These are phyloP conservation scores for Rhizopus arrhizus DNA, from an alignment of 371 early-diverging fungal species.

Conservation along the genomic window DNA sequence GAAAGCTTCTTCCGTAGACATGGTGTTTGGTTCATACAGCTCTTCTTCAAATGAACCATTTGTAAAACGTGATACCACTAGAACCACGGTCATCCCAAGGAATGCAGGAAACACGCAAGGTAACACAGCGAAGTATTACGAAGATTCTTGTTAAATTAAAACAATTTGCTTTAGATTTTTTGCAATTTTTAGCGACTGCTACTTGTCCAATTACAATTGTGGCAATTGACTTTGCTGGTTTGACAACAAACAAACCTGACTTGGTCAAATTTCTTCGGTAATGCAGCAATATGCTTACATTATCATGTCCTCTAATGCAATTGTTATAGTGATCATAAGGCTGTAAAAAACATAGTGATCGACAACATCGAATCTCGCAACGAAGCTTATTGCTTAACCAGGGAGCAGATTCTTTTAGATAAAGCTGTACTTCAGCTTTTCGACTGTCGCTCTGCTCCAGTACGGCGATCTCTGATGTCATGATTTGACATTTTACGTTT, in stretches of 20 bases:
- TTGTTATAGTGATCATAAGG: conserved; percentile 10
- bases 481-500: conserved; percentile 15
- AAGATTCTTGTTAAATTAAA: conserved; percentile 18
- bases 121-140: conserved; percentile 16
- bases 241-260: conserved; percentile 9
- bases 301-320: conserved; percentile 10
- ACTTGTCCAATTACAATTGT: conserved; percentile 15
- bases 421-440: conserved; percentile 7
- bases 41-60: conserved; percentile 15
- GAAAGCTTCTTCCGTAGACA: conserved; percentile 17
- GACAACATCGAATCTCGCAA: conserved; percentile 8
- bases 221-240: conserved; percentile 15
- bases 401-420: conserved; percentile 10
- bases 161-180: conserved; percentile 18
- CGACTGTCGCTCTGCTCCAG: conserved; percentile 13
- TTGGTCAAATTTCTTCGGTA: conserved; percentile 12
- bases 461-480: conserved; percentile 6
- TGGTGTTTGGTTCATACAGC: conserved; percentile 17
- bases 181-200: conserved; percentile 1
- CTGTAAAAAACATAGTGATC: conserved; percentile 12
- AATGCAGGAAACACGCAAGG: conserved; percentile 16
- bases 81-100: conserved; percentile 16
- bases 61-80: conserved; percentile 17
- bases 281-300: conserved; percentile 11
- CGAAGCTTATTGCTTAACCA: conserved; percentile 7